Evolutionary conservation across 768 basidiomycete species (phyloP).

Genomic region (Tephrocybe sp.): DNA sequence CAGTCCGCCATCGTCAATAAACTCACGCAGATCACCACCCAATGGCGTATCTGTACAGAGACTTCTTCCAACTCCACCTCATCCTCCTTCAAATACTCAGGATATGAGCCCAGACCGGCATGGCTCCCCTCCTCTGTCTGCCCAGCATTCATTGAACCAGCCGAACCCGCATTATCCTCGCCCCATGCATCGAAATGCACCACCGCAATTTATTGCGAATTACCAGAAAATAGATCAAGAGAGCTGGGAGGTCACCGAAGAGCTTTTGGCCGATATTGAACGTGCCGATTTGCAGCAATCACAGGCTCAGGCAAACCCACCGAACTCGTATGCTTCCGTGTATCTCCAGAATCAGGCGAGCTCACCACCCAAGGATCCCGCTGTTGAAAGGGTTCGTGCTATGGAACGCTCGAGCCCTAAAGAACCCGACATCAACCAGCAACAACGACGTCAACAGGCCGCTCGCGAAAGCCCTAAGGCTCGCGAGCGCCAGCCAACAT

Average conservation of each 20-base stretch:
- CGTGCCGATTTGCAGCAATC: slow-evolving; percentile 65
- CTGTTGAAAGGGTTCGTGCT: slow-evolving; percentile 54
- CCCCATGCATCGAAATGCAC: slow-evolving; percentile 55
- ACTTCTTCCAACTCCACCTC: slow-evolving; percentile 45
- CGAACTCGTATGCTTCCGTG: slow-evolving; percentile 29
- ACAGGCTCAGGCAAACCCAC: slow-evolving; percentile 41
- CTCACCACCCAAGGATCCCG: slow-evolving; percentile 51
- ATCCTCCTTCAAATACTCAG: slow-evolving; percentile 33
- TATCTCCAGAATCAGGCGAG: slow-evolving; percentile 33
- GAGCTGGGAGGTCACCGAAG: slow-evolving; percentile 67
- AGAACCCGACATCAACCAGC: slow-evolving; percentile 42
- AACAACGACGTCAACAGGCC: slow-evolving; percentile 35
- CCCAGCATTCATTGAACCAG: slow-evolving; percentile 30
- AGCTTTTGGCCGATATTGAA: slow-evolving; percentile 72
- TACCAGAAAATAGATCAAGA: slow-evolving; percentile 52
- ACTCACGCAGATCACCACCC: slow-evolving; percentile 41
- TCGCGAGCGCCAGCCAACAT: slow-evolving; percentile 44
- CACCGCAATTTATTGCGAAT: slow-evolving; percentile 56
- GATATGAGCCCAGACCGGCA: slow-evolving; percentile 31
- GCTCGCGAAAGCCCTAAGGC: slow-evolving; percentile 47
- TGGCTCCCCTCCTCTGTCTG: slow-evolving; percentile 31
- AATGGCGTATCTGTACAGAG: slow-evolving; percentile 32
- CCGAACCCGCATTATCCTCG: slow-evolving; percentile 59
- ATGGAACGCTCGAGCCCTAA: slow-evolving; percentile 58
- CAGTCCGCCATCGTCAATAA: slow-evolving; percentile 43